These are phyloP conservation scores for Oxytropis ochrocephala DNA, from an alignment of 306 rosid genomes.

Conservation along the genomic window DNA sequence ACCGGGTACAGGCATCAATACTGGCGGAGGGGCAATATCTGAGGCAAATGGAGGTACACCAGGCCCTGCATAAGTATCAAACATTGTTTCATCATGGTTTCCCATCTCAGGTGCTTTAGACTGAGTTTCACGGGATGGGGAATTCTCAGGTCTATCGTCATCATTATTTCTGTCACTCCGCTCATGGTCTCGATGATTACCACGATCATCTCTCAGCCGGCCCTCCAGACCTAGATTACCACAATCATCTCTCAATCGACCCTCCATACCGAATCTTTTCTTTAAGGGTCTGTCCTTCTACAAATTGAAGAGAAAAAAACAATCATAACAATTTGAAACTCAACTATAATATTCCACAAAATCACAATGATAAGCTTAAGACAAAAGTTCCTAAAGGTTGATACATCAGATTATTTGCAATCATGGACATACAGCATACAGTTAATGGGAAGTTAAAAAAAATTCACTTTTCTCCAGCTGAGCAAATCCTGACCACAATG, in stretches of 20 bases:
- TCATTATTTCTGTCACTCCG: conserved; percentile 49
- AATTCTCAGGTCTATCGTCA: conserved; percentile 65
- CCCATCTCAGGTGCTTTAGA: conserved; percentile 65
- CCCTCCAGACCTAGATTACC: conserved; percentile 69
- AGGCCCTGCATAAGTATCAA: conserved; percentile 65
- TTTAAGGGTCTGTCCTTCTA: conserved; percentile 76
- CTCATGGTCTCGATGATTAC: conserved; percentile 71
- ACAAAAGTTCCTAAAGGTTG: conserved; percentile 1
- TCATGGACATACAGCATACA: background rate
- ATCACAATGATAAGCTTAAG: background rate
- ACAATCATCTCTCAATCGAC: conserved; percentile 83
- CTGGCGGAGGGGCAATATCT: conserved; percentile 79
- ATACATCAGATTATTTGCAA: background rate
- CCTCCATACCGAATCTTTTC: conserved; percentile 64
- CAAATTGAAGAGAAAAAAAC: conserved; percentile 5
- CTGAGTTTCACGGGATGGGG: conserved; percentile 58
- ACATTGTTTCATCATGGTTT: conserved; percentile 79
- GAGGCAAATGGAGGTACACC: conserved; percentile 68
- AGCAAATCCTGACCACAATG: background rate
- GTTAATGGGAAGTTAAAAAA: background rate
- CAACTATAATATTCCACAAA: background rate
- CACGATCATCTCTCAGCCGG: conserved; percentile 88
- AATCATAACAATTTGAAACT: conserved; percentile 4
- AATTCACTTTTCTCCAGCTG: background rate
- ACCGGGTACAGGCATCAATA: conserved; percentile 99